Conservation (phyloP, 495 filamentous ascomycete species). For the Xylaria intraflava region DNA sequence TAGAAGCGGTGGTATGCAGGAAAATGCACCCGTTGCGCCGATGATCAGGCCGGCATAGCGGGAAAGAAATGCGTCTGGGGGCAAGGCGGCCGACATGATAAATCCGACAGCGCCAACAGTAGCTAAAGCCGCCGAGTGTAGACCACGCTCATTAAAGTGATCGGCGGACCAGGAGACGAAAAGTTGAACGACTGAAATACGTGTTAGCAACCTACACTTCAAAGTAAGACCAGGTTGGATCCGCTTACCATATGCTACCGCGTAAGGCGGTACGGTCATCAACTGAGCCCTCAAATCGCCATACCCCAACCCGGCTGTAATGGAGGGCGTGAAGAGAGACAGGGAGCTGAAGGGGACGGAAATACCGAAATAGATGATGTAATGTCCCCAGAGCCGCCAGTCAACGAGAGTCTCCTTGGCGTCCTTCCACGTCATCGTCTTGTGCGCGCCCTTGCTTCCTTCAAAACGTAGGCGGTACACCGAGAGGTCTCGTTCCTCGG, state of each 20-base stretch:
- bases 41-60: constrained; percentile 67
- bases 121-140: constrained; percentile 53
- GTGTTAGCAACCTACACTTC: constrained; percentile 1
- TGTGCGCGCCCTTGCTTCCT: constrained; percentile 53
- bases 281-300: constrained; percentile 60
- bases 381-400: constrained; percentile 66
- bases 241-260: constrained; percentile 50
- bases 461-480: constrained; percentile 51
- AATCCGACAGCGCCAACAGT: constrained; percentile 60
- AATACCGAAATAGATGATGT: constrained; percentile 61
- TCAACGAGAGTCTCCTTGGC: constrained; percentile 64
- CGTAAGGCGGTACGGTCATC: constrained; percentile 76
- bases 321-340: constrained; percentile 73
- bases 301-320: constrained; percentile 67
- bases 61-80: constrained; percentile 49
- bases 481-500: constrained; percentile 58
- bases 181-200: constrained; percentile 43
- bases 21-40: constrained; percentile 51
- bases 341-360: constrained; percentile 66
- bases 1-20: constrained; percentile 54
- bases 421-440: constrained; percentile 64
- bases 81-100: constrained; percentile 57
- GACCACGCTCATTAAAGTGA: constrained; percentile 57
- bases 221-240: not conserved
- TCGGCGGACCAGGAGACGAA: constrained; percentile 58